Evolutionary conservation across 306 rosid species (phyloP).

Genomic region (Medicago lupulina): DNA sequence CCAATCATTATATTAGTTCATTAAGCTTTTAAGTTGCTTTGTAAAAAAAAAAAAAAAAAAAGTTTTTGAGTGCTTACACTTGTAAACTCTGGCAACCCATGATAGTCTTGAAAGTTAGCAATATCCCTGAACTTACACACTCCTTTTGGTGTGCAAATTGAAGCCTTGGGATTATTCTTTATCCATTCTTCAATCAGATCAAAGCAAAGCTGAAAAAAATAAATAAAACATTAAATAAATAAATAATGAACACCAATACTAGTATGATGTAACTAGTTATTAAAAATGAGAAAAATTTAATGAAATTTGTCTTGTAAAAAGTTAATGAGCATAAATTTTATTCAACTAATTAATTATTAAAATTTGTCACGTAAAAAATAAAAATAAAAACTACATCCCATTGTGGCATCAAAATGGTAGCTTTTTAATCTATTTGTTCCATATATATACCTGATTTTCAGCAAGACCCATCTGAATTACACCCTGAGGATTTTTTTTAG

Average conservation of each 20-base stretch:
- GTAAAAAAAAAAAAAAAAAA: too few relatives aligned
- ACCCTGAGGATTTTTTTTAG: constrained; percentile 63
- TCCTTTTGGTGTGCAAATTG: constrained; percentile 83
- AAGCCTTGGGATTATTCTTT: constrained; percentile 69
- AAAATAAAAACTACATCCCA: neutral
- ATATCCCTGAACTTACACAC: constrained; percentile 61
- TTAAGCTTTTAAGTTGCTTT: too few relatives aligned
- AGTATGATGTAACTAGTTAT: constrained; percentile 11
- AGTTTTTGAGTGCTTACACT: constrained; percentile 46
- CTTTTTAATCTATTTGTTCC: neutral
- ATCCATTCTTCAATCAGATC: constrained; percentile 79
- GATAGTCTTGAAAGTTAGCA: constrained; percentile 86
- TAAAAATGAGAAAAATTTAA: neutral
- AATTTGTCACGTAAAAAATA: neutral
- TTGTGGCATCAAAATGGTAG: neutral
- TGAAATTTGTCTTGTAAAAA: neutral
- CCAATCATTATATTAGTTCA: neutral
- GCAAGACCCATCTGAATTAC: constrained; percentile 97
- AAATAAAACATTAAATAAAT: neutral
- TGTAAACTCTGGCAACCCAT: constrained; percentile 77
- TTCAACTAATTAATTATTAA: neutral
- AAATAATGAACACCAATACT: neutral
- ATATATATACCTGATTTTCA: constrained; percentile 75
- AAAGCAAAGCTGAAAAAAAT: constrained; percentile 58
- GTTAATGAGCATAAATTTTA: too few relatives aligned